phyloP scores from a whole-genome alignment of 1,139 yeast genomes.

The Debaryomycetaceae sp. region DNA sequence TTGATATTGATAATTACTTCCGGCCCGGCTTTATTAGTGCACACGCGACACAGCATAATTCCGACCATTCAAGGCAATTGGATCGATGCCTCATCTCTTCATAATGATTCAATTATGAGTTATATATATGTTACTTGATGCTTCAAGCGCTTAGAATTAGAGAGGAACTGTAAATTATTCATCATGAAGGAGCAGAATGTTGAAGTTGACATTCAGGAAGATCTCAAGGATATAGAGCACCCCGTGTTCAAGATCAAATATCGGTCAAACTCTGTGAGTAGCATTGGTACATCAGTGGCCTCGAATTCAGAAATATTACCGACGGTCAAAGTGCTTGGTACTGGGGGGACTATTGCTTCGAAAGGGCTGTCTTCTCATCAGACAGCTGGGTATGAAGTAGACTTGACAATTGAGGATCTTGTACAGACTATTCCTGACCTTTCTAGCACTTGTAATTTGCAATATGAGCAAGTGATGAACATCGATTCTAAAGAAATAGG shows the following conservation, averaged over 20 bases:
- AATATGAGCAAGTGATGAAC: conserved; percentile 64
- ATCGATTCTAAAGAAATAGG: conserved; percentile 64
- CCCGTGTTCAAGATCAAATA: conserved; percentile 21
- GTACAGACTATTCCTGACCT: conserved; percentile 59
- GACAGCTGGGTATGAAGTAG: conserved; percentile 69
- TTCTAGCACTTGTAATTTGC: conserved; percentile 52
- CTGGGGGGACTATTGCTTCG: conserved; percentile 75
- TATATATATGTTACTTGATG: conserved; percentile 1
- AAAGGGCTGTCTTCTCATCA: conserved; percentile 54
- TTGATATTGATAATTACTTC: background rate
- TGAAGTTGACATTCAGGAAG: conserved; percentile 15
- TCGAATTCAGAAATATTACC: conserved; percentile 24
- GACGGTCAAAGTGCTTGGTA: conserved; percentile 57
- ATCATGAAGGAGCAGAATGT: background rate
- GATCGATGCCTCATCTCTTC: background rate
- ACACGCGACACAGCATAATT: background rate
- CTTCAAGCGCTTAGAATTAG: too few species aligned
- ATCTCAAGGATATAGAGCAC: conserved; percentile 13
- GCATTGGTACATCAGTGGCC: conserved; percentile 5
- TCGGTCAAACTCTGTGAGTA: conserved; percentile 20
- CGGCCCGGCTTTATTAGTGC: background rate
- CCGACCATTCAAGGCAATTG: background rate
- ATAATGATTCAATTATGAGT: background rate
- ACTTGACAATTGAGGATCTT: conserved; percentile 61
- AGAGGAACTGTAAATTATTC: too few species aligned